Conservation (phyloP, 2,329 filamentous ascomycete species). For the Fusarium sp. region DNA sequence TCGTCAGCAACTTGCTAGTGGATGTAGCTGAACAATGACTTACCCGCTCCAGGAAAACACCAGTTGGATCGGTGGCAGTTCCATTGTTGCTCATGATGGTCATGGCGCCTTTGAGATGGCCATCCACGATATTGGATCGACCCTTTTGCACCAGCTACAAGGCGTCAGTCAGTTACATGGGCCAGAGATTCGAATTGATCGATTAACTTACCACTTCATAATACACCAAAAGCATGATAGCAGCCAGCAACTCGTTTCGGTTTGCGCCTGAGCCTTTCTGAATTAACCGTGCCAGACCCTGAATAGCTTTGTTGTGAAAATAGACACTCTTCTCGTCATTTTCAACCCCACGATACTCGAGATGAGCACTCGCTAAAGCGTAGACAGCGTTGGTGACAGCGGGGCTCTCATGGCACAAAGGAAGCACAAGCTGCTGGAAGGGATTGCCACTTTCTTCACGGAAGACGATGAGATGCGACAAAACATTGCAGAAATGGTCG, state of each 20-base stretch:
- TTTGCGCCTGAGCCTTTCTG: slow-evolving; percentile 60
- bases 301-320: slow-evolving; percentile 68
- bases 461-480: slow-evolving; percentile 73
- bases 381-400: slow-evolving; percentile 85
- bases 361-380: slow-evolving; percentile 83
- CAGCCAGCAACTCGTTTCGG: slow-evolving; percentile 66
- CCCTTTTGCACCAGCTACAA: slow-evolving; percentile 67
- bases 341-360: slow-evolving; percentile 71
- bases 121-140: slow-evolving; percentile 67
- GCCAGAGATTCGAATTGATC: not conserved
- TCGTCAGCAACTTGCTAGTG: not conserved
- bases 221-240: slow-evolving; percentile 70
- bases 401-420: slow-evolving; percentile 62
- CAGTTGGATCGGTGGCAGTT: slow-evolving; percentile 58
- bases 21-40: slow-evolving; percentile 16
- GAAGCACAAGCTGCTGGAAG: slow-evolving; percentile 70
- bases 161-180: slow-evolving; percentile 18
- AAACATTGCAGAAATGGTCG: slow-evolving; percentile 70
- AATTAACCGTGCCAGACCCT: slow-evolving; percentile 66
- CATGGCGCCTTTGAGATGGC: slow-evolving; percentile 69
- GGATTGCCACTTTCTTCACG: slow-evolving; percentile 70
- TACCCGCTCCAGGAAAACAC: slow-evolving; percentile 68
- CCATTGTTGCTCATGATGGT: slow-evolving; percentile 65
- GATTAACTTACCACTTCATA: slow-evolving; percentile 66
- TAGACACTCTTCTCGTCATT: slow-evolving; percentile 64